These are phyloP conservation scores for Sungouiozyma ichnusensis DNA, from an alignment of 805 yeast genomes.

Conservation along the genomic window DNA sequence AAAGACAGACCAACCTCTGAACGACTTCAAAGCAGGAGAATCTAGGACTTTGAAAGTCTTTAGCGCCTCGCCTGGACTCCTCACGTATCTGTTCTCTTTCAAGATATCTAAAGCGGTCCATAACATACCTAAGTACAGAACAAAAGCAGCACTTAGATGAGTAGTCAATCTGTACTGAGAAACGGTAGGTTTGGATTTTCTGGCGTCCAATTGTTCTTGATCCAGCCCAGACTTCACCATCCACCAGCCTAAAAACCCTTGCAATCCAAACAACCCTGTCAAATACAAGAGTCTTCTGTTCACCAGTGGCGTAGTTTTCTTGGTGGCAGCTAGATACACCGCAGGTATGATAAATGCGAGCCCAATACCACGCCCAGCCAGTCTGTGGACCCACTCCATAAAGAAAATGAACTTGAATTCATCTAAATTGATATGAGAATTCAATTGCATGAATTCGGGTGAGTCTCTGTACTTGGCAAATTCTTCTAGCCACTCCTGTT, in stretches of 20 bases:
- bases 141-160: slow-evolving; percentile 87
- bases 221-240: slow-evolving; percentile 96
- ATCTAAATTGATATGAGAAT: slow-evolving; percentile 71
- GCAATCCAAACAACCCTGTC: slow-evolving; percentile 73
- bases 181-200: slow-evolving; percentile 93
- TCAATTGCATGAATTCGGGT: slow-evolving; percentile 85
- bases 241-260: slow-evolving; percentile 99
- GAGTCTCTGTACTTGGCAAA: slow-evolving; percentile 70
- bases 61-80: slow-evolving; percentile 49
- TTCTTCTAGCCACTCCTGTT: slow-evolving; percentile 77
- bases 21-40: slow-evolving; percentile 46
- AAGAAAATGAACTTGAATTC: slow-evolving; percentile 90
- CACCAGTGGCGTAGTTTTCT: slow-evolving; percentile 56
- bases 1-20: slow-evolving; percentile 45
- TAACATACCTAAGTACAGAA: slow-evolving; percentile 78
- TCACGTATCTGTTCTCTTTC: slow-evolving; percentile 59
- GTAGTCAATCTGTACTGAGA: slow-evolving; percentile 91
- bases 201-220: slow-evolving; percentile 60
- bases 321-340: slow-evolving; percentile 59
- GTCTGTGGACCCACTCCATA: slow-evolving; percentile 97
- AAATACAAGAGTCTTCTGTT: slow-evolving; percentile 61
- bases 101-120: slow-evolving; percentile 83
- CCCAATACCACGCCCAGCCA: slow-evolving; percentile 89
- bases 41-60: slow-evolving; percentile 47
- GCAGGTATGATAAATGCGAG: slow-evolving; percentile 76